phyloP scores from a whole-genome alignment of 1,284 basidiomycete genomes.

The Leccinum proximum region DNA sequence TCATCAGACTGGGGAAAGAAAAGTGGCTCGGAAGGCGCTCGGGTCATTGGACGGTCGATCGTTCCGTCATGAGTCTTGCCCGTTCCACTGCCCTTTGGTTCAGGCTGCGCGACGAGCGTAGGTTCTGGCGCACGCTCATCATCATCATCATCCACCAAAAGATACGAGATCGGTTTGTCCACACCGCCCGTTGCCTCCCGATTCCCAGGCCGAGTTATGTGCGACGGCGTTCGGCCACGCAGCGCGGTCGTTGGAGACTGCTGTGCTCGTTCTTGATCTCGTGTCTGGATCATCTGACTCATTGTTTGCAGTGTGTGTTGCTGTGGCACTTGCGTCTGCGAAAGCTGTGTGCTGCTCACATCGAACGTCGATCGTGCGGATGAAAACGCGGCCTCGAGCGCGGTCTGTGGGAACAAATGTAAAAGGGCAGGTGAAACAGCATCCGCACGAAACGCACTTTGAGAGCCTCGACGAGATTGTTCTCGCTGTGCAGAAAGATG shows the following conservation, averaged over 20 bases:
- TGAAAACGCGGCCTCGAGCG: constrained; percentile 63
- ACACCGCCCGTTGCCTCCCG: neutral
- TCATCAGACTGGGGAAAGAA: constrained; percentile 27
- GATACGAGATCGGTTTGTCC: constrained; percentile 6
- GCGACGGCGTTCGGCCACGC: neutral
- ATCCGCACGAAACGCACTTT: constrained; percentile 49
- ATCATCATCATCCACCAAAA: constrained; percentile 3
- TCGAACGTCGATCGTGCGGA: constrained; percentile 69
- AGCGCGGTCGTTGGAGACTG: neutral
- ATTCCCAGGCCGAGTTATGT: neutral
- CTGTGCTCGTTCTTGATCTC: neutral
- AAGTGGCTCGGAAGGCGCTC: constrained; percentile 22
- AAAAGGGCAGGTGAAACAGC: neutral
- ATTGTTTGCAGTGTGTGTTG: constrained; percentile 7
- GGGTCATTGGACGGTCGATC: constrained; percentile 11
- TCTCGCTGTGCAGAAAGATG: constrained; percentile 90
- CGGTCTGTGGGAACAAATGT: constrained; percentile 15
- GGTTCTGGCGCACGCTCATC: constrained; percentile 21
- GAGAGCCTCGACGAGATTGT: constrained; percentile 74
- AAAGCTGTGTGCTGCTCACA: constrained; percentile 33
- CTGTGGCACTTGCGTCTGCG: constrained; percentile 10
- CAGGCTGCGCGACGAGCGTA: constrained; percentile 21
- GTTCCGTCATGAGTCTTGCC: neutral
- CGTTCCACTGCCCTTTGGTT: constrained; percentile 9
- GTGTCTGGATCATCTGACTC: neutral